Percentiles rank a stretch among this genome's conserved stretches.
phyloP scores from a whole-genome alignment of 2,329 filamentous ascomycete genomes.

The Cryoendolithus antarcticus region DNA sequence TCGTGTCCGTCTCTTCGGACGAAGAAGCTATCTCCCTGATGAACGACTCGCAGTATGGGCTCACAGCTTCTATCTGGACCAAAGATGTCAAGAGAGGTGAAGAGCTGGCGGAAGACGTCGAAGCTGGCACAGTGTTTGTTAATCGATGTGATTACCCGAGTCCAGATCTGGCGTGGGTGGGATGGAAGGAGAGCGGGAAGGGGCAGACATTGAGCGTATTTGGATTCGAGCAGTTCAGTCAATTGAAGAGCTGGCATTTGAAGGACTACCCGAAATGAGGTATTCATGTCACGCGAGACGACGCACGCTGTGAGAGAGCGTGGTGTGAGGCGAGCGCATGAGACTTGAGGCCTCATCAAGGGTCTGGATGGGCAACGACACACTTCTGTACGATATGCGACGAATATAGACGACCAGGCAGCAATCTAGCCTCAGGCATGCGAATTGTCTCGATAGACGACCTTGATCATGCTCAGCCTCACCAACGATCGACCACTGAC shows the following conservation, averaged over 20 bases:
- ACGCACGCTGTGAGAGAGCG: too few species aligned
- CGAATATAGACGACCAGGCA: too few species aligned
- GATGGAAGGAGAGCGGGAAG: slow-evolving; percentile 94
- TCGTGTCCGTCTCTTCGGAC: slow-evolving; percentile 75
- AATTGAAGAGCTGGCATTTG: slow-evolving; percentile 89
- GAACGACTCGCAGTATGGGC: slow-evolving; percentile 89
- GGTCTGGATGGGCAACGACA: too few species aligned
- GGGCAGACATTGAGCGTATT: slow-evolving; percentile 81
- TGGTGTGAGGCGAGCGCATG: too few species aligned
- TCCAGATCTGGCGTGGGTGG: slow-evolving; percentile 54
- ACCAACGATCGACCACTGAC: too few species aligned
- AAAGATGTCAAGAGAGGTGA: slow-evolving; percentile 68
- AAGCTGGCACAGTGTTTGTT: slow-evolving; percentile 91
- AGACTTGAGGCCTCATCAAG: too few species aligned
- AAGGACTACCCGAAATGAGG: slow-evolving; percentile 57
- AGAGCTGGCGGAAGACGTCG: slow-evolving; percentile 64
- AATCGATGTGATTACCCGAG: slow-evolving; percentile 88
- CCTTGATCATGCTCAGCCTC: too few species aligned
- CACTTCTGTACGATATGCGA: too few species aligned
- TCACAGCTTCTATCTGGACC: slow-evolving; percentile 96
- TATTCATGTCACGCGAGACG: too few species aligned
- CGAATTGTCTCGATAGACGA: too few species aligned
- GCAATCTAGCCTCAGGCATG: too few species aligned
- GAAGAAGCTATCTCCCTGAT: slow-evolving; percentile 71
- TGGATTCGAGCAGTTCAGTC: slow-evolving; percentile 91